phyloP scores from a whole-genome alignment of 169 alveolate genomes.

The Toxoplasma gondii region DNA sequence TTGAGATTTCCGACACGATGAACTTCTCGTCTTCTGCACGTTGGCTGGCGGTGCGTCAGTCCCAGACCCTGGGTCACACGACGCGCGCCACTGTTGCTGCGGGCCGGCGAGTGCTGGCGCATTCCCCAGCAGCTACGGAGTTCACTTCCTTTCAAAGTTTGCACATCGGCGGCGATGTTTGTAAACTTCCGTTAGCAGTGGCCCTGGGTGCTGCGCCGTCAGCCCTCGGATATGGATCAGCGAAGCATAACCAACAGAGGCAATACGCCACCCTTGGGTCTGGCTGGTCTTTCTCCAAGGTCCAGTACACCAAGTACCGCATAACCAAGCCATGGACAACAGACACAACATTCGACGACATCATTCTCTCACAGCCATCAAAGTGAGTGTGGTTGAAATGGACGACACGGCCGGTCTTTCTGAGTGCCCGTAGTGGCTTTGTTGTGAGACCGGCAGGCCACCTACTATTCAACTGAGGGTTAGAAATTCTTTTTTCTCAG shows the following conservation, averaged over 20 bases:
- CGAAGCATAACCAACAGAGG: constrained; percentile 34
- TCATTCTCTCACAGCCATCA: constrained; percentile 84
- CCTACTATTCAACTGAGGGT: neutral
- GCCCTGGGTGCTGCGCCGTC: neutral
- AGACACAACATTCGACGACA: constrained; percentile 84
- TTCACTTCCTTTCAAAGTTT: neutral
- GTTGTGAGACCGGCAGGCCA: neutral
- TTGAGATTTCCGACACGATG: neutral
- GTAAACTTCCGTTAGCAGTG: neutral
- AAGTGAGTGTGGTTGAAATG: constrained; percentile 55
- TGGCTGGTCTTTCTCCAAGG: constrained; percentile 69
- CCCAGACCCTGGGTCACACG: neutral
- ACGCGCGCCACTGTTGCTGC: neutral
- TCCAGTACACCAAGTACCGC: constrained; percentile 86
- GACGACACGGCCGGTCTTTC: neutral
- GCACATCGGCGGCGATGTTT: neutral
- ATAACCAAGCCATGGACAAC: constrained; percentile 85
- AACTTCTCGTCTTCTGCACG: neutral
- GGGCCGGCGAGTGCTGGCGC: neutral
- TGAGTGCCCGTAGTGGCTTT: neutral
- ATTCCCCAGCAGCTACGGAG: neutral
- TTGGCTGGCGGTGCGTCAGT: neutral
- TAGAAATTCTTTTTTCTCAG: neutral
- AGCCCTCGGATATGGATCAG: neutral
- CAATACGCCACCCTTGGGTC: constrained; percentile 48